Base-by-base conservation (phyloP, 768 basidiomycete genomes). In the Macrocybe gigantea region DNA sequence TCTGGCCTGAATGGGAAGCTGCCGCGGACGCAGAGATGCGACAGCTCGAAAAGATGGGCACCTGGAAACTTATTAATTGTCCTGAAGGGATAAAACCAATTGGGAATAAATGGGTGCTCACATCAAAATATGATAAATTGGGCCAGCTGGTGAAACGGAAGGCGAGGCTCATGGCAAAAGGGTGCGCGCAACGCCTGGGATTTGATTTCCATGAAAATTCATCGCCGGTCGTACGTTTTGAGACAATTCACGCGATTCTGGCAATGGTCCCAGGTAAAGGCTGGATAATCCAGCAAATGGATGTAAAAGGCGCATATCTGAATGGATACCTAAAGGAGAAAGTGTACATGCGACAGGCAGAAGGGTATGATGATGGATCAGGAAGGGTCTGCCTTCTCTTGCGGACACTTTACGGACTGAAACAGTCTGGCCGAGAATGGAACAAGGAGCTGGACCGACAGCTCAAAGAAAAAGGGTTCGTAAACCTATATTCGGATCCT, bases 121-220 rank as follows among this genome's bases (percentile, higher is more conserved):
- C 13, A 5, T n/a, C 42, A 9, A 45, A 50, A 45, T 31, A 32
- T 30, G 39, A 50, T 41, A 44, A 52, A 1, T 45, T 48, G 10
- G 59, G 57, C 10, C 34, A 56, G 0, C 57, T 65, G 11, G 44
- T 44, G 11, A 38, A 45, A 11, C 45, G 56, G 38, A 51, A 54
- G 42, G 70, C 61, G 0, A 14, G 62, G 10, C 43, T 75, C 15
- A 69, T 73, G 1, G 71, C 66, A 1, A 56, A 64, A 51, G 73
- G 74, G 0, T 73, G 61, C 51, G 52, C 56, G 3, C 74, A 75
- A 48, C 34, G 60, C 0, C 56, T 61, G 1, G 67, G 69, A 0
- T 51, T 66, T n/a, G 66, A 72, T 38, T 74, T 60, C 44, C 56
- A 58, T 29, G 62, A 69, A 22, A 71, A 63, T 0, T 70, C 60